Conservation (phyloP, 495 filamentous ascomycete species). For the Amphirosellinia nigrospora region DNA sequence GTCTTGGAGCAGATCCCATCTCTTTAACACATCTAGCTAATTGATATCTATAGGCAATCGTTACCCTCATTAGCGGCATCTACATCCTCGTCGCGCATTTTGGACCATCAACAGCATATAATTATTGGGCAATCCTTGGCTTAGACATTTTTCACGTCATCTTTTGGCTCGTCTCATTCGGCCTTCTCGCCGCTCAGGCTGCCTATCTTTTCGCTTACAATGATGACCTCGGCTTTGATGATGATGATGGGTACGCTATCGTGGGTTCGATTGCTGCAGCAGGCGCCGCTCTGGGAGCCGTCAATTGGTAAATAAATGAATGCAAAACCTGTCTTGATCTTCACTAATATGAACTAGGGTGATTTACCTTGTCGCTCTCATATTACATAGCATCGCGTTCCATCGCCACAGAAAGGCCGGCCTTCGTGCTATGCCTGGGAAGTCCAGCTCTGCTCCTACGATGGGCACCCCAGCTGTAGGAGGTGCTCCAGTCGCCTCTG, state of each 20-base stretch:
- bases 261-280: constrained; percentile 36
- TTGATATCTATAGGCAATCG: constrained; percentile 43
- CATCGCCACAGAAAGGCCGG: constrained; percentile 55
- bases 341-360: constrained; percentile 36
- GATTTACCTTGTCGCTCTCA: constrained; percentile 47
- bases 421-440: constrained; percentile 43
- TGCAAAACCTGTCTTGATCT: neutral
- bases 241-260: constrained; percentile 31
- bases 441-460: neutral
- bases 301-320: constrained; percentile 49
- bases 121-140: constrained; percentile 57
- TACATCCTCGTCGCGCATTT: constrained; percentile 49
- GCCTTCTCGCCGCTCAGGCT: constrained; percentile 46
- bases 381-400: constrained; percentile 46
- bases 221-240: constrained; percentile 28
- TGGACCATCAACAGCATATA: constrained; percentile 44
- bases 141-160: constrained; percentile 52
- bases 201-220: constrained; percentile 27
- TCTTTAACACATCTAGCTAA: neutral
- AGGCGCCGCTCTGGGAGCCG: constrained; percentile 45
- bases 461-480: neutral
- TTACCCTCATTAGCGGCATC: constrained; percentile 46
- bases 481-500: constrained; percentile 7
- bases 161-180: constrained; percentile 55
- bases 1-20: constrained; percentile 17